phyloP scores from a whole-genome alignment of 2,329 filamentous ascomycete species.

The Tolypocladium amazonense region DNA sequence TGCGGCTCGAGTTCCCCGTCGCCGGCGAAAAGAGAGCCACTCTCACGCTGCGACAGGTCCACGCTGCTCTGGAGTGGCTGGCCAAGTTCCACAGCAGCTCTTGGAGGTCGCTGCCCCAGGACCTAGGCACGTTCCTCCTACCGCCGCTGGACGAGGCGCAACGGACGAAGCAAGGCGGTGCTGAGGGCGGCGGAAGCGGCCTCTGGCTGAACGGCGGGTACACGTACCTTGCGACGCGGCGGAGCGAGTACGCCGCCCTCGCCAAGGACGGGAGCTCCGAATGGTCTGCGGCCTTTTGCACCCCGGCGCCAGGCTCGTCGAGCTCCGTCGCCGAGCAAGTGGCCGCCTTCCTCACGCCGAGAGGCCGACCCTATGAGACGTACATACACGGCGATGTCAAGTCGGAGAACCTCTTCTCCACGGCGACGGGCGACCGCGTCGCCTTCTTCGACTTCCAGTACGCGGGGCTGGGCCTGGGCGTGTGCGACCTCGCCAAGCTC shows the following conservation, averaged over 20 bases:
- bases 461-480: constrained; percentile 51
- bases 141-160: constrained; percentile 45
- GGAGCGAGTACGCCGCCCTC: constrained; percentile 42
- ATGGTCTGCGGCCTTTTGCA: constrained; percentile 43
- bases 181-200: constrained; percentile 10
- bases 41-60: constrained; percentile 35
- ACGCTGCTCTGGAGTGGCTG: constrained; percentile 50
- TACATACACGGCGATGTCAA: constrained; percentile 61
- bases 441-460: constrained; percentile 65
- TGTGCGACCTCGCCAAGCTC: constrained; percentile 55
- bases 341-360: constrained; percentile 38
- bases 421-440: constrained; percentile 32
- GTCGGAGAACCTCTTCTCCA: constrained; percentile 57
- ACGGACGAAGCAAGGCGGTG: constrained; percentile 8
- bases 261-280: constrained; percentile 35
- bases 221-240: constrained; percentile 55
- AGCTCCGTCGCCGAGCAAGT: constrained; percentile 40
- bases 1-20: constrained; percentile 41
- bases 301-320: constrained; percentile 6
- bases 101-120: constrained; percentile 23
- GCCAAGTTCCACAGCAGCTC: constrained; percentile 49
- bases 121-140: constrained; percentile 27
- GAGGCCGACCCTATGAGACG: constrained; percentile 35
- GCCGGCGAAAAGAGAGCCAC: constrained; percentile 41
- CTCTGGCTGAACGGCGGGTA: constrained; percentile 59